Percentiles rank a stretch among this genome's conserved stretches.
These are phyloP conservation scores for Pseudocohnilembus persalinus DNA, from an alignment of 169 alveolate species.

Conservation along the genomic window DNA sequence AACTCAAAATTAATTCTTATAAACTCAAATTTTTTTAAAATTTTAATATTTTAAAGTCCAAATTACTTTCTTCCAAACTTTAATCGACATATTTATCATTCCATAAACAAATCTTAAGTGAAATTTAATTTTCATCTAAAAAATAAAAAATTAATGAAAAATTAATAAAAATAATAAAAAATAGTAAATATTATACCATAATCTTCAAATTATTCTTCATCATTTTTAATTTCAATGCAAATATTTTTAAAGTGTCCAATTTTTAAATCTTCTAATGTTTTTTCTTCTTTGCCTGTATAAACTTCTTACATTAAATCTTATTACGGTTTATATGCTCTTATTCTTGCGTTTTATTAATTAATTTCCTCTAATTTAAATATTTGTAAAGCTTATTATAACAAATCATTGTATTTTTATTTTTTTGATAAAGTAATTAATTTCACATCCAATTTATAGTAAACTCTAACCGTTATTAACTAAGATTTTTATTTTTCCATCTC, in stretches of 20 bases:
- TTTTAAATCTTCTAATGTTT: conserved; percentile 40
- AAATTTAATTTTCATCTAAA: conserved; percentile 25
- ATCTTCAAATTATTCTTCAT: conserved; percentile 34
- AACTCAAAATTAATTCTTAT: conserved; percentile 14
- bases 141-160: conserved; percentile 37
- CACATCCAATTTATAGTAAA: conserved; percentile 35
- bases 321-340: conserved; percentile 52
- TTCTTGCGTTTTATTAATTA: conserved; percentile 37
- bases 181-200: conserved; percentile 39
- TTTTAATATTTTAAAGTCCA: background rate
- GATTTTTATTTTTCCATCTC: background rate
- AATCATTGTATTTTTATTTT: conserved; percentile 19
- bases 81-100: background rate
- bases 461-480: conserved; percentile 27
- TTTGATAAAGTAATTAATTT: conserved; percentile 34
- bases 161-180: conserved; percentile 17
- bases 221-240: conserved; percentile 42
- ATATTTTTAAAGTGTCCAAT: conserved; percentile 42
- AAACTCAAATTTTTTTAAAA: conserved; percentile 16
- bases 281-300: conserved; percentile 48
- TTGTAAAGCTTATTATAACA: conserved; percentile 28
- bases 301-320: conserved; percentile 48
- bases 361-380: conserved; percentile 36
- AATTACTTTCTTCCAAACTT: background rate
- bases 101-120: background rate